Base-by-base conservation (phyloP, 2,329 filamentous ascomycete genomes). In the Aureobasidium sp. region DNA sequence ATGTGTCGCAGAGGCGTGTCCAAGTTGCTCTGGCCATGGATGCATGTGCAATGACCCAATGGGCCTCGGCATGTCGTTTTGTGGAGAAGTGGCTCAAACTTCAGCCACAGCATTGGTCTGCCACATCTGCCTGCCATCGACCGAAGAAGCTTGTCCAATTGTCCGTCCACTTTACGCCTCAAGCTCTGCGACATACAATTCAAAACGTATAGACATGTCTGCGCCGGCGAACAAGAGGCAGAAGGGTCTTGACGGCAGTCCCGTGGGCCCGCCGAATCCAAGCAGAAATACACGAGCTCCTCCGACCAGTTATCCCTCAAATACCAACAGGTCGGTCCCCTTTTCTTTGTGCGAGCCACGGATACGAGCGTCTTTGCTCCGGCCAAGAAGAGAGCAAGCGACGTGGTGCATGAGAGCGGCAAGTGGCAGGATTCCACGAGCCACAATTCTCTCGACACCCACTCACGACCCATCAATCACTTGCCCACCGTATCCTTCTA, bases 181-280 rank as follows among this genome's bases (percentile, higher is more conserved):
- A 27, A 29, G 43, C 23, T 50, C n/a, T 25, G 29, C 21, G 29
- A 10, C n/a, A 50, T 50, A 50, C 31, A 3, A 33, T 17, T 8
- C 3, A 1, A 7, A 15, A 11, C 49, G 29, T 5, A 31, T 9
- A 43, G 29, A 10, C 58, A 60, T 60, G 58, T 60, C 49, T 23
- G 33, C 40, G n/a, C 46, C 54, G 17, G 25, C 51, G 37, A 58
- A 51, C 35, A 61, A 61, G 29, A 38, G 60, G 5, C 60, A 57
- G 17, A 61, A 61, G 31, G 38, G 35, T 11, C 3, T 29, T 2
- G 46, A 53, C 31, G 60, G 53, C 13, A 40, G 15, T 15, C 23
- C 59, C 2, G 43, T 49, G 6, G 55, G 42, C 1, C 17, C 25
- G 6, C 4, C 40, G n/a, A 13, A 33, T 43, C 27, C 21, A 45